Evolutionary conservation across 148 eudicot species (phyloP).

Genomic region (Rhododendron griersonianum): DNA sequence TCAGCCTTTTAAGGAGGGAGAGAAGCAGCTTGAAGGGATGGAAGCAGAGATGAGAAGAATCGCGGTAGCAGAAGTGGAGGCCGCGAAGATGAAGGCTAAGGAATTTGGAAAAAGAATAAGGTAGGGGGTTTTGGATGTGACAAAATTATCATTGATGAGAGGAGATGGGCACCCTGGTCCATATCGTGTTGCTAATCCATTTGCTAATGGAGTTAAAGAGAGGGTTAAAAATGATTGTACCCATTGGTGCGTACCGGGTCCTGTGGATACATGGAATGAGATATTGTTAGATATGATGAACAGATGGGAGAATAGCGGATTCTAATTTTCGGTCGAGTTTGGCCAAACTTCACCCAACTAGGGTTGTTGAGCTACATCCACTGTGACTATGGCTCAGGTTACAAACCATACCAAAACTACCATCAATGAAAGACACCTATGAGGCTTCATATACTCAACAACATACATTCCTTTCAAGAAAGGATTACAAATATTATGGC

Average conservation of each 20-base stretch:
- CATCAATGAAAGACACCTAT: no score
- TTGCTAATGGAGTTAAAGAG: conserved; percentile 64
- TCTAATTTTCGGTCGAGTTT: background rate
- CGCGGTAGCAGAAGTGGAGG: conserved; percentile 42
- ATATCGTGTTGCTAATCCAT: conserved; percentile 70
- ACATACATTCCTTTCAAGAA: no score
- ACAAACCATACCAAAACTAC: no score
- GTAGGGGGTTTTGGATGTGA: conserved; percentile 63
- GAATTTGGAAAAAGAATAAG: conserved; percentile 13
- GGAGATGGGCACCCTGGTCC: conserved; percentile 96
- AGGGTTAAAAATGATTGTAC: conserved; percentile 82
- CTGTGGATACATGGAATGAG: conserved; percentile 23
- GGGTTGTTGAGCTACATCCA: no score
- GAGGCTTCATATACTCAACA: no score
- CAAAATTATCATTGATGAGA: conserved; percentile 62
- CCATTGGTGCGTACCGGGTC: conserved; percentile 90
- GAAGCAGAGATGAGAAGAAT: conserved; percentile 64
- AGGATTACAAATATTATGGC: no score
- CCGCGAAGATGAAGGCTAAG: conserved; percentile 27
- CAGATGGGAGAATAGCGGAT: conserved; percentile 28
- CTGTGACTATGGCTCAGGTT: no score
- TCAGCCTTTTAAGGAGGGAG: conserved; percentile 47
- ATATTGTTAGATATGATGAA: conserved; percentile 64
- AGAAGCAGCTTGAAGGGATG: conserved; percentile 63
- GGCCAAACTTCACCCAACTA: background rate